phyloP scores from a whole-genome alignment of 2,329 filamentous ascomycete genomes.

The Xylariales sp. region DNA sequence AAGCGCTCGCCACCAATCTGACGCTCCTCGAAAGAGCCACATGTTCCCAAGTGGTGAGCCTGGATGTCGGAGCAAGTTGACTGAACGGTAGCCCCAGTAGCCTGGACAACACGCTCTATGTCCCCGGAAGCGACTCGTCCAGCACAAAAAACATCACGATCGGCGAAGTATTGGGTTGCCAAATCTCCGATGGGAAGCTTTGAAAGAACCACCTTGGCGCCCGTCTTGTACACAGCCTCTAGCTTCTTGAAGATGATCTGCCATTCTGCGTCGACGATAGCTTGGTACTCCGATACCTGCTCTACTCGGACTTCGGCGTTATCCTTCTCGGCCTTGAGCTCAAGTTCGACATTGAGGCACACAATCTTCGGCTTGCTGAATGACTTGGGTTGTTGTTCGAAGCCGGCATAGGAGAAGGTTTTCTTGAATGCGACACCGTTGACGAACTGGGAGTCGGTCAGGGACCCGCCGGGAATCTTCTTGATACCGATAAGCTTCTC shows the following conservation, averaged over 20 bases:
- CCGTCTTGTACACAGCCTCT: conserved; percentile 87
- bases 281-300: conserved; percentile 98
- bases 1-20: conserved; percentile 97
- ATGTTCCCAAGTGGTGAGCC: conserved; percentile 82
- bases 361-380: conserved; percentile 95
- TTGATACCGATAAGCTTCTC: conserved; percentile 98
- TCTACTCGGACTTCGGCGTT: conserved; percentile 97
- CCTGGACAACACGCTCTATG: conserved; percentile 92
- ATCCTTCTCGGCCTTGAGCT: conserved; percentile 98
- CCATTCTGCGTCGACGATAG: conserved; percentile 98
- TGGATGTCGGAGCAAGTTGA: conserved; percentile 96
- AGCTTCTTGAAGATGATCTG: conserved; percentile 99
- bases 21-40: conserved; percentile 86
- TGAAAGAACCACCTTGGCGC: conserved; percentile 94
- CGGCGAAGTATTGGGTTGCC: conserved; percentile 96
- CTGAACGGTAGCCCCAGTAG: conserved; percentile 86
- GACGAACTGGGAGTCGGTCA: conserved; percentile 94
- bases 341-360: conserved; percentile 94
- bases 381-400: conserved; percentile 96
- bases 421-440: conserved; percentile 99
- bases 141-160: conserved; percentile 97
- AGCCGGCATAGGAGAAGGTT: conserved; percentile 97
- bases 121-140: conserved; percentile 88
- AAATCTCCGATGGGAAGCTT: conserved; percentile 97
- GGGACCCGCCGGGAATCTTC: conserved; percentile 93